Evolutionary conservation across 345 rosid species (phyloP).

Genomic region (Chamaenerion angustifolium): DNA sequence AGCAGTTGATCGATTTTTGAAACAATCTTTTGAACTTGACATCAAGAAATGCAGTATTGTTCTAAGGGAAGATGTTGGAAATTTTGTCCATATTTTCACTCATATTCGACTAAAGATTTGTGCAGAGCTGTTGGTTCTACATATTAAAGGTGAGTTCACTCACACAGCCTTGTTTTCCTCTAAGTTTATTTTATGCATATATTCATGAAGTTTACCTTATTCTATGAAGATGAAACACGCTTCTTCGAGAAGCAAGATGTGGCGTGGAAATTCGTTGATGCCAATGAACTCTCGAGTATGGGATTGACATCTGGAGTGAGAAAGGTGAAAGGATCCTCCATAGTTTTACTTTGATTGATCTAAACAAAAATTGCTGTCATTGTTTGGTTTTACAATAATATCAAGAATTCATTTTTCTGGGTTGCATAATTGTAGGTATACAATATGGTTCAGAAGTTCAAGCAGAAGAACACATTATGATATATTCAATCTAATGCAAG

Average conservation of each 20-base stretch:
- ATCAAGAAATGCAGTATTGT: conserved; percentile 25
- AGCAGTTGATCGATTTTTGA: conserved; percentile 37
- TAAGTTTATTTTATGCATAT: conserved; percentile 1
- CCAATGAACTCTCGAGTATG: conserved; percentile 28
- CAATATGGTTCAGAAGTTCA: conserved; percentile 46
- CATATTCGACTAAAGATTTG: conserved; percentile 73
- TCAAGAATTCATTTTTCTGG: not conserved
- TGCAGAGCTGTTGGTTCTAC: conserved; percentile 53
- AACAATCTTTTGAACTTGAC: conserved; percentile 41
- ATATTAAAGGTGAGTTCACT: conserved; percentile 35
- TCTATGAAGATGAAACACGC: conserved; percentile 21
- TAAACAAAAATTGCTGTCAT: too few relatives aligned
- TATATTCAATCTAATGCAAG: too few relatives aligned
- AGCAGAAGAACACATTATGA: conserved; percentile 11
- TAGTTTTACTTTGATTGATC: not conserved
- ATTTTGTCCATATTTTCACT: conserved; percentile 65
- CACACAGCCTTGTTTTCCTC: not conserved
- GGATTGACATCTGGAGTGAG: conserved; percentile 63
- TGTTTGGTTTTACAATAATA: not conserved
- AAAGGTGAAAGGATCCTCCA: conserved; percentile 27
- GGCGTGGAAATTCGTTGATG: conserved; percentile 37
- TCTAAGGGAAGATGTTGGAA: conserved; percentile 63
- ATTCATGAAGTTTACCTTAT: not conserved
- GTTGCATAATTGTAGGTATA: conserved; percentile 25
- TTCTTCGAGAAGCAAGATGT: conserved; percentile 16